phyloP scores from a whole-genome alignment of 1,139 yeast species.

The Suhomyces guaymorum region DNA sequence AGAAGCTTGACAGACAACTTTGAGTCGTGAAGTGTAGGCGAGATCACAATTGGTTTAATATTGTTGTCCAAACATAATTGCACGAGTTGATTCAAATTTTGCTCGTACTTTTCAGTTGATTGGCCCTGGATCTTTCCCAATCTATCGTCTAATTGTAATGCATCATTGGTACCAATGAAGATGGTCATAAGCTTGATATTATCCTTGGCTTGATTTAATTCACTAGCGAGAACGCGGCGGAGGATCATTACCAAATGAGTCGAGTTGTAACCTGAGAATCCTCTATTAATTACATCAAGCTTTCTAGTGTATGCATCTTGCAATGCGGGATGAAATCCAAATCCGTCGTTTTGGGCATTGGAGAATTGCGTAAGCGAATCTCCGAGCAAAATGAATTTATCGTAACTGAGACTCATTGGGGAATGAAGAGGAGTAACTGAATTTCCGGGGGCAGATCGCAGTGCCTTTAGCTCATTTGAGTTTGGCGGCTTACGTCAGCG shows the following conservation, averaged over 20 bases:
- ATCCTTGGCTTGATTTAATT: conserved; percentile 30
- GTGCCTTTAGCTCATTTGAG: neutral
- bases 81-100: conserved; percentile 49
- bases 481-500: neutral
- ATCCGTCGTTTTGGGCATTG: conserved; percentile 38
- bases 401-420: conserved; percentile 21
- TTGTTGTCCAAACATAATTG: conserved; percentile 35
- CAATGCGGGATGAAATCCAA: conserved; percentile 54
- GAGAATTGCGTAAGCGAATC: conserved; percentile 67
- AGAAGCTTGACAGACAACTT: conserved; percentile 11
- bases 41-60: conserved; percentile 56
- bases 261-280: conserved; percentile 63
- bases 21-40: conserved; percentile 62
- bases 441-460: too few relatives aligned
- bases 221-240: conserved; percentile 48
- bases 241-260: conserved; percentile 50
- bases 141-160: conserved; percentile 28
- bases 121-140: conserved; percentile 53
- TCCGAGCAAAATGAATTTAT: conserved; percentile 62
- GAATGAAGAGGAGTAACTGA: neutral
- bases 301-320: conserved; percentile 49
- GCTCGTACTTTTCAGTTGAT: conserved; percentile 45
- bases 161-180: conserved; percentile 80
- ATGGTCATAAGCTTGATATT: conserved; percentile 49
- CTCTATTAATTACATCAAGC: conserved; percentile 59